Base-by-base conservation (phyloP, 1,284 basidiomycete genomes). In the Ustilago hordei region DNA sequence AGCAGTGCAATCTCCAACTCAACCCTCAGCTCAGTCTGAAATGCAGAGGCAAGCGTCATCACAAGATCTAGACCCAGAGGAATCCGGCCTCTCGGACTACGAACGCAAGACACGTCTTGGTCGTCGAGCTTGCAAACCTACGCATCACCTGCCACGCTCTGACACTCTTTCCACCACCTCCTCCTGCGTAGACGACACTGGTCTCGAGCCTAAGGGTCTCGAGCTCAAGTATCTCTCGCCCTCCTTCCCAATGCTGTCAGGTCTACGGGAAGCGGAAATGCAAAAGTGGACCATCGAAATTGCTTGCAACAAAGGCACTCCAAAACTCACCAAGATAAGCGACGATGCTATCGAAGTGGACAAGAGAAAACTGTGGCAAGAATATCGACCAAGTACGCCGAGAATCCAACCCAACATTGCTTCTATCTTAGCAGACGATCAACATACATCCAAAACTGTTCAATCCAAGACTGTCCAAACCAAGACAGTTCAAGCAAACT, bases 51-150 rank as follows among this genome's bases (percentile, higher is more conserved):
- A 69, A 41, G 36, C 60, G 0, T 61, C 60, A 47, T 32, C 61
- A 7, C 66, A 60, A 4, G 60, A 71, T 8, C 19, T 60, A 17
- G 69, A 67, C 23, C 56, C 64, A 1, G 43, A 72, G 54, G 69
- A 72, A 48, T 67, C 60, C 6, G 60, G 64, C 1, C 47, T 72
- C n/a, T 72, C 69, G 0, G 69, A 72, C 60, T 72, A 72, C 69
- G 69, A 72, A 17, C 64, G 64, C 1, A n/a, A 60, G 2, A 28
- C 56, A 1, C 53, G 64, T 8, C 35, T 50, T 3, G n/a, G 43
- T 45, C 43, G 43, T 7, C 43, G 43, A 45, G 39, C 34, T 34
- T 52, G 60, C 8, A 28, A 34, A 19, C 66, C 50, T 35, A 9
- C 17, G 36, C 36, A 38, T 6, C 28, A 32, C 19, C 19, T 19